A percentile compares a stretch with the other conserved stretches of the same genome.
These are phyloP conservation scores for Aaosphaeria pasadenensis DNA, from an alignment of 2,329 filamentous ascomycete species.

Conservation along the genomic window DNA sequence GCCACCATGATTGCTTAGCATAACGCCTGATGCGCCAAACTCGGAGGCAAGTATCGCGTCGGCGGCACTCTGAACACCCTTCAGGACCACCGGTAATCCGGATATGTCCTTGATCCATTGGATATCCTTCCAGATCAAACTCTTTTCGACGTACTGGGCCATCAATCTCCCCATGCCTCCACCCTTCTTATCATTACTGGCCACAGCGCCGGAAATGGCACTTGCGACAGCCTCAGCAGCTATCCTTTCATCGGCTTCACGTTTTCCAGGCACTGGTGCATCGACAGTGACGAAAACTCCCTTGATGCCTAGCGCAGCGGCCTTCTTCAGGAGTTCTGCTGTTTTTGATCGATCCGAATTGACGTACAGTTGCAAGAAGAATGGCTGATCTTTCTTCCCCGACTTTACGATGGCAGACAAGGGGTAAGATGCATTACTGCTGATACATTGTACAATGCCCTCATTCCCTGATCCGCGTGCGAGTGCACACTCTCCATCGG, in stretches of 20 bases:
- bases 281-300: slow-evolving; percentile 16
- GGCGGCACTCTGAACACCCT: slow-evolving; percentile 37
- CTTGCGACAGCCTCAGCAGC: slow-evolving; percentile 2
- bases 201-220: slow-evolving; percentile 15
- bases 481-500: slow-evolving; percentile 21
- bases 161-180: slow-evolving; percentile 55
- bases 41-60: slow-evolving; percentile 39
- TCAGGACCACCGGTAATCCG: slow-evolving; percentile 32
- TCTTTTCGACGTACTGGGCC: slow-evolving; percentile 55
- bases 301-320: slow-evolving; percentile 4
- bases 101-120: slow-evolving; percentile 30
- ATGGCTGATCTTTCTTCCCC: not conserved
- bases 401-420: slow-evolving; percentile 10
- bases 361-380: slow-evolving; percentile 18
- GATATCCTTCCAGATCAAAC: slow-evolving; percentile 47
- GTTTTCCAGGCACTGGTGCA: slow-evolving; percentile 13
- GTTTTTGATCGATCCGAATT: slow-evolving; percentile 5
- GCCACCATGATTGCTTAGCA: slow-evolving; percentile 50
- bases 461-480: slow-evolving; percentile 11
- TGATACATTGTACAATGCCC: slow-evolving; percentile 23
- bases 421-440: slow-evolving; percentile 17
- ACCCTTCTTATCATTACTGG: slow-evolving; percentile 34
- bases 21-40: slow-evolving; percentile 41
- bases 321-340: slow-evolving; percentile 3
- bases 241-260: slow-evolving; percentile 15